Evolutionary conservation across 2,329 filamentous ascomycete species (phyloP), one percentile per base, ranked within the genome.

Genomic region (Pseudocercospora vitis): DNA sequence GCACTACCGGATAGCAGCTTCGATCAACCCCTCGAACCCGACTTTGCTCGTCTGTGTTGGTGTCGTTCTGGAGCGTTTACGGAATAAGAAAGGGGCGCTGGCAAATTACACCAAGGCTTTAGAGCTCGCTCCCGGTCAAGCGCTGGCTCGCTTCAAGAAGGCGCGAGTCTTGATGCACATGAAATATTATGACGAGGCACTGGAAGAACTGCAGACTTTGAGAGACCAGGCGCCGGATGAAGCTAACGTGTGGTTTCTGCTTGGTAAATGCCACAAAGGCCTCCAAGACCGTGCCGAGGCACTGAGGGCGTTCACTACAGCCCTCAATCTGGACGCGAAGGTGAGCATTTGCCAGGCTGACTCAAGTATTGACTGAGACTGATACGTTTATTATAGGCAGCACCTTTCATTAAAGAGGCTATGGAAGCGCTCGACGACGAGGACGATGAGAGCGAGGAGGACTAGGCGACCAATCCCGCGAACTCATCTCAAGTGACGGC

Each of bases 321-420:
- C 94, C 14, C 77, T 97, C 67, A 96, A 96, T 72, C 76, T 99
- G 66, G 94, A 99, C 77, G 94, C 92, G 24, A 97, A 97, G 85
- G 92, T 95, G 78, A n/a, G n/a, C n/a, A n/a, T n/a, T n/a, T n/a
- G n/a, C n/a, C n/a, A n/a, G n/a, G n/a, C n/a, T n/a, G n/a, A n/a
- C n/a, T n/a, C n/a, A n/a, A n/a, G n/a, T n/a, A n/a, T n/a, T n/a
- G n/a, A n/a, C n/a, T n/a, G n/a, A n/a, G n/a, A n/a, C n/a, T n/a
- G n/a, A n/a, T n/a, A n/a, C n/a, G n/a, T n/a, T n/a, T n/a, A n/a
- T n/a, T n/a, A n/a, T 62, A 96, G 91, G 90, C 92, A 64, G 91
- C 89, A 61, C 87, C 89, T 59, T 87, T 91, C 71, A 96, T 99
- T 73, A 99, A 97, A 74, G 91, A 96, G 70, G 91, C 90, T 14